Evolutionary conservation across 2,329 filamentous ascomycete genomes (phyloP), one percentile per base, ranked within the genome.

Genomic region (Cladosporium sp.): DNA sequence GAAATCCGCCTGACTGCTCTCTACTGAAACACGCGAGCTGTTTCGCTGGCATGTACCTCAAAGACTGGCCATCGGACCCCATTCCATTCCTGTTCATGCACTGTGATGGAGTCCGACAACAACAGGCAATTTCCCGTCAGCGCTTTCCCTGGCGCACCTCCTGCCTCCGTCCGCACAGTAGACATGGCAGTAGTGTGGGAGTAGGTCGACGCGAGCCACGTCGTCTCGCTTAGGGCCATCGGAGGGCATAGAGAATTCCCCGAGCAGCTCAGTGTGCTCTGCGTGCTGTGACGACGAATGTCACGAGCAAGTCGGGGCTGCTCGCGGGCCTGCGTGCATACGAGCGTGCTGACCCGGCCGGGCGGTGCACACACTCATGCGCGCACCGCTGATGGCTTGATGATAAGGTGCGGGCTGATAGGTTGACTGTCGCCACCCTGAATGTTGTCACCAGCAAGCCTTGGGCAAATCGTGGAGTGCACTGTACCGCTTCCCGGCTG

Each of bases 291-390:
- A 46, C 40, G 40, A 46, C 40, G 40, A 21, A 46, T 46, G 21
- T 21, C n/a, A 44, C 16, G 37, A 44, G 37, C 37, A 44, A 44
- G 37, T 44, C 37, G 37, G 37, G 37, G 37, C 37, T 40, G 35
- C 18, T n/a, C 37, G 18, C 40, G 40, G 29, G 52, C 52, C 31
- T 29, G 52, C 29, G 28, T 55, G 52, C n/a, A 31, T 55, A 55
- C 52, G 52, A 46, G 28, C 52, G 52, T 55, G 52, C 52, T 55
- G 52, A 55, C 52, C 52, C 52, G 52, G 52, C 52, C 52, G 28
- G 52, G 26, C 31, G 52, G 52, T 55, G 31, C 52, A 55, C 31
- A 31, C 52, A n/a, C 16, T 6, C 37, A 18, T 8, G 37, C 37
- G 18, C 37, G 16, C 37, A n/a, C 52, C 35, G 52, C 49, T 29